Percentiles rank a stretch among this genome's conserved stretches.
Conservation (phyloP, 1,284 basidiomycete genomes). For the Ustilago nuda region DNA sequence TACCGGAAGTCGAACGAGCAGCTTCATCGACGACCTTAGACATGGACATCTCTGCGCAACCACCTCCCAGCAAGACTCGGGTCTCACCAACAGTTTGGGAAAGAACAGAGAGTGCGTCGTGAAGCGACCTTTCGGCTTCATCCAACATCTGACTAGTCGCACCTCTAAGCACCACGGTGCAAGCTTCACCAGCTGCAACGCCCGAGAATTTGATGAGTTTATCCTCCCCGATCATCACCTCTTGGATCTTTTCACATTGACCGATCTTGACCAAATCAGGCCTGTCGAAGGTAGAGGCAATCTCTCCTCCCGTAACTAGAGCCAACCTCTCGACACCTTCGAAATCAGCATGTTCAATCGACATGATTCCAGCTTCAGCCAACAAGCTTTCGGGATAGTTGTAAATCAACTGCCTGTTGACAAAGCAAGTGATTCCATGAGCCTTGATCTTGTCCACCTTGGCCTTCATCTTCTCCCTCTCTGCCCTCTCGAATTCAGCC, state of each 20-base stretch:
- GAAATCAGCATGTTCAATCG: conserved; percentile 98
- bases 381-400: conserved; percentile 98
- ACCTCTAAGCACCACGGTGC: conserved; percentile 95
- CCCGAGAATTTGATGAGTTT: conserved; percentile 99
- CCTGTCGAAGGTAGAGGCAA: conserved; percentile 92
- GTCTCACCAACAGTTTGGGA: conserved; percentile 99
- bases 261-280: conserved; percentile 95
- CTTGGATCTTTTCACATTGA: conserved; percentile 92
- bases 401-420: conserved; percentile 98
- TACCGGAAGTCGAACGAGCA: conserved; percentile 85
- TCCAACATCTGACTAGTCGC: conserved; percentile 99
- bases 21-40: conserved; percentile 91
- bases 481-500: conserved; percentile 95
- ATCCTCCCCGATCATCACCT: conserved; percentile 99
- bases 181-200: conserved; percentile 97
- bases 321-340: conserved; percentile 97
- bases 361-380: conserved; percentile 92
- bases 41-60: conserved; percentile 99
- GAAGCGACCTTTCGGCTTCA: conserved; percentile 96
- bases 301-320: conserved; percentile 97
- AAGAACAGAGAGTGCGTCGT: conserved; percentile 95
- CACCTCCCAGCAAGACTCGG: conserved; percentile 90
- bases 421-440: conserved; percentile 97
- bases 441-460: conserved; percentile 95
- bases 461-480: conserved; percentile 99